Conservation (phyloP, 306 rosid species). For the Citrullus amarus region DNA sequence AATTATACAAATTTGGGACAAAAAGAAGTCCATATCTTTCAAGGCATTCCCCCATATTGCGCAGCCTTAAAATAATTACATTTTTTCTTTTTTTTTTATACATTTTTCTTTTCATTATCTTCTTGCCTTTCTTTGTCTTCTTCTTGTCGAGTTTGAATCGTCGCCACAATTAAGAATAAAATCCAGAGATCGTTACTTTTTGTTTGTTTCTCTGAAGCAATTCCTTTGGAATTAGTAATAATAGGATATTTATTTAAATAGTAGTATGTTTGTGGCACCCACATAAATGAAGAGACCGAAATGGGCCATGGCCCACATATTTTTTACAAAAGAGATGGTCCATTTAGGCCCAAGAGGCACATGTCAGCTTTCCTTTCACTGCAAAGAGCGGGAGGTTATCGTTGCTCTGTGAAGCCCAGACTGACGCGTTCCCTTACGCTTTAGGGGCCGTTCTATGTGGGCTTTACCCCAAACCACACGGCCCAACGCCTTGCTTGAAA, state of each 20-base stretch:
- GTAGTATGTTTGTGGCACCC: too few species aligned
- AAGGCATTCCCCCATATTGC: neutral
- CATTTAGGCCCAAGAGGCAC: neutral
- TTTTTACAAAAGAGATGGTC: neutral
- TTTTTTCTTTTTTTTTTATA: neutral
- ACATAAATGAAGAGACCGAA: too few species aligned
- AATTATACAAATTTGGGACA: neutral
- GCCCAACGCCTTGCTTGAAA: neutral
- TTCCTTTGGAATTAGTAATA: neutral
- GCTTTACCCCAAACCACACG: neutral
- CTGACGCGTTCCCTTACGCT: conserved; percentile 15
- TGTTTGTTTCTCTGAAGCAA: neutral
- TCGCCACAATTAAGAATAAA: neutral
- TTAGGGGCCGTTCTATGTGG: neutral
- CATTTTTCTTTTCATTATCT: neutral
- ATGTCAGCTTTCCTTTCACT: conserved; percentile 11
- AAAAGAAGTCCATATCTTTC: neutral
- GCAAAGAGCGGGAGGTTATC: conserved; percentile 14
- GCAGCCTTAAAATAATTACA: neutral
- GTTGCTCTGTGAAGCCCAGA: conserved; percentile 28
- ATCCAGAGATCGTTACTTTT: neutral
- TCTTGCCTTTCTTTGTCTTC: conserved; percentile 2
- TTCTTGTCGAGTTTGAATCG: neutral
- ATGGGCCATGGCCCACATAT: neutral
- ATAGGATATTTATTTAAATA: neutral